phyloP scores from a whole-genome alignment of 208 protist genomes.

The Borovskyia barvae region DNA sequence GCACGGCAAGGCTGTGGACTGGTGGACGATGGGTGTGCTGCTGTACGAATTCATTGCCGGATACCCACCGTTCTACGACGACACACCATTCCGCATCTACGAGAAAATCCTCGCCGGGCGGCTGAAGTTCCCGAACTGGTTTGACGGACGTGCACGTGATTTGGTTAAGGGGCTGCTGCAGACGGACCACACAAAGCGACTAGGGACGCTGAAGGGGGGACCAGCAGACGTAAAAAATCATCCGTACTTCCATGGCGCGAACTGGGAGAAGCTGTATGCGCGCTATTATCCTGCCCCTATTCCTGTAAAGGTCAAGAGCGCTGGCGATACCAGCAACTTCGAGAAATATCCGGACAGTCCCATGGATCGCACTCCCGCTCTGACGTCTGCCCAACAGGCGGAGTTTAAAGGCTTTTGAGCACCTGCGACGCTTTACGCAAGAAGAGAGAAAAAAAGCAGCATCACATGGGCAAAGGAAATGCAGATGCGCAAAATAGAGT shows the following conservation, averaged over 20 bases:
- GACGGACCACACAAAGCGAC: conserved; percentile 84
- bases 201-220: conserved; percentile 89
- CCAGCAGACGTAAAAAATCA: conserved; percentile 94
- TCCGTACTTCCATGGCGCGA: conserved; percentile 92
- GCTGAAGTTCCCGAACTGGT: conserved; percentile 86
- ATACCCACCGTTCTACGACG: conserved; percentile 92
- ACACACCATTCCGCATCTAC: conserved; percentile 88
- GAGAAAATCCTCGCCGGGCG: conserved; percentile 85
- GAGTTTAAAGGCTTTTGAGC: conserved; percentile 85
- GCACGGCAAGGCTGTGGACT: conserved; percentile 96
- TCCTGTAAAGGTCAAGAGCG: conserved; percentile 66
- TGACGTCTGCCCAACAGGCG: conserved; percentile 79
- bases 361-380: conserved; percentile 47
- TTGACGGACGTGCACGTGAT: conserved; percentile 72
- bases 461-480: too few species aligned
- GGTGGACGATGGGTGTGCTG: conserved; percentile 96
- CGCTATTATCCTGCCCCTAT: conserved; percentile 84
- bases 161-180: conserved; percentile 85
- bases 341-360: conserved; percentile 84
- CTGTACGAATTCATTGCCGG: conserved; percentile 95
- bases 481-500: too few species aligned
- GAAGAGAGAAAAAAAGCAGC: too few species aligned
- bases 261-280: conserved; percentile 90
- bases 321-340: conserved; percentile 90
- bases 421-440: too few species aligned